A percentile compares a stretch with the other conserved stretches of the same genome.
Conservation (phyloP, 495 filamentous ascomycete species). For the Neurospora africana region DNA sequence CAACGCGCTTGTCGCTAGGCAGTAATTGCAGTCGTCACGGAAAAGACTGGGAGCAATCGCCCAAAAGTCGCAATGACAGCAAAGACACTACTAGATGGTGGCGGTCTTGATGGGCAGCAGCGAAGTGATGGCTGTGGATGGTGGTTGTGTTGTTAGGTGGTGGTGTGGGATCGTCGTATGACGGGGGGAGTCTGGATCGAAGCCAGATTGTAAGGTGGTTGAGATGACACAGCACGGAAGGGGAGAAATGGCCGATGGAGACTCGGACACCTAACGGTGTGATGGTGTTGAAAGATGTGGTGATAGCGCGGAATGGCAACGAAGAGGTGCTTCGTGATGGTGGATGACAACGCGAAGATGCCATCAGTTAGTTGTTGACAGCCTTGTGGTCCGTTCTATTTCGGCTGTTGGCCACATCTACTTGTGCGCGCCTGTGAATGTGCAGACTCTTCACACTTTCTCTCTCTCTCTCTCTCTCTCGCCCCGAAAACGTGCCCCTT, state of each 20-base stretch:
- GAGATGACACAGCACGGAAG: background rate
- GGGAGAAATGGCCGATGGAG: background rate
- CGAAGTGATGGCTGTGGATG: slow-evolving; percentile 6
- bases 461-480: slow-evolving; percentile 10
- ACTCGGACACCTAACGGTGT: background rate
- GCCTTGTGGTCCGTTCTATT: slow-evolving; percentile 19
- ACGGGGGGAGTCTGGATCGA: background rate
- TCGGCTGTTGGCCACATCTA: slow-evolving; percentile 24
- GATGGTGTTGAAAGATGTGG: background rate
- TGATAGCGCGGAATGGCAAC: background rate
- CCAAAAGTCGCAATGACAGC: slow-evolving; percentile 11
- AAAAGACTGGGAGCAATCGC: slow-evolving; percentile 7
- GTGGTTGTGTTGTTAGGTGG: slow-evolving; percentile 13
- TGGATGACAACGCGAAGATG: background rate
- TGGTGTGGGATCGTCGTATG: slow-evolving; percentile 6
- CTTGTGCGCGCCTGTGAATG: slow-evolving; percentile 10
- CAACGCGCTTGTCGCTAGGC: slow-evolving; percentile 1
- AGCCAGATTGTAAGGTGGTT: background rate
- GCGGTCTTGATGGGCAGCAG: slow-evolving; percentile 19
- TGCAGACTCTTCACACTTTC: slow-evolving; percentile 25
- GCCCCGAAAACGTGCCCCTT: background rate
- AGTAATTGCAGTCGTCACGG: slow-evolving; percentile 7
- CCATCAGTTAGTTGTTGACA: slow-evolving; percentile 7
- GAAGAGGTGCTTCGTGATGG: background rate
- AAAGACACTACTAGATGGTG: background rate